Evolutionary conservation across 768 basidiomycete genomes (phyloP).

Genomic region (Leccinum ochraceum): DNA sequence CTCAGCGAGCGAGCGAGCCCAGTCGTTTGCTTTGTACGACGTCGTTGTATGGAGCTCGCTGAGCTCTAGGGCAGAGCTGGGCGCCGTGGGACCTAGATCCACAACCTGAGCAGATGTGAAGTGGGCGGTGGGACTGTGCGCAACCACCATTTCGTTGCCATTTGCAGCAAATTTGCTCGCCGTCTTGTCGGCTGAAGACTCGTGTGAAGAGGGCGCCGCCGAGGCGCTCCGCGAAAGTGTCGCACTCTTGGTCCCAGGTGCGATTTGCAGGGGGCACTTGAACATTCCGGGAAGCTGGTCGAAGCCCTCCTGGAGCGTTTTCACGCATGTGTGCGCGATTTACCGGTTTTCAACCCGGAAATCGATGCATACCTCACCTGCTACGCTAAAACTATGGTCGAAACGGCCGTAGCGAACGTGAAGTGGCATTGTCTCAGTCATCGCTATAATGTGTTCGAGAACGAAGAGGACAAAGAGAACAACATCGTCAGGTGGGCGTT

Average conservation of each 20-base stretch:
- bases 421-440: not conserved
- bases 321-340: not conserved
- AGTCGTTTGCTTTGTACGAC: slow-evolving; percentile 3
- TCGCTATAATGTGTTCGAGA: not conserved
- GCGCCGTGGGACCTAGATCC: slow-evolving; percentile 3
- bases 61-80: slow-evolving; percentile 1
- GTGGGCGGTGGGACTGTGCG: not conserved
- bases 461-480: too few relatives aligned
- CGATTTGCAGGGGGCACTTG: too few relatives aligned
- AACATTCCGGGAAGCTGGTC: not conserved
- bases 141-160: slow-evolving; percentile 11
- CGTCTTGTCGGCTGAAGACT: slow-evolving; percentile 11
- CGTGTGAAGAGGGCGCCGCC: slow-evolving; percentile 1
- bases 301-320: not conserved
- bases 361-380: not conserved
- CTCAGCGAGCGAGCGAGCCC: not conserved
- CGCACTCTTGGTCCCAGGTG: too few relatives aligned
- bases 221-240: too few relatives aligned
- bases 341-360: not conserved
- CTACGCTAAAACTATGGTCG: not conserved
- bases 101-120: slow-evolving; percentile 17
- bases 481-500: too few relatives aligned
- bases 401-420: not conserved
- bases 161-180: slow-evolving; percentile 1
- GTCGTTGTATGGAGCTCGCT: slow-evolving; percentile 1